Conservation (phyloP, 352 stramenopile genomes). For the Pythium apleroticum region DNA sequence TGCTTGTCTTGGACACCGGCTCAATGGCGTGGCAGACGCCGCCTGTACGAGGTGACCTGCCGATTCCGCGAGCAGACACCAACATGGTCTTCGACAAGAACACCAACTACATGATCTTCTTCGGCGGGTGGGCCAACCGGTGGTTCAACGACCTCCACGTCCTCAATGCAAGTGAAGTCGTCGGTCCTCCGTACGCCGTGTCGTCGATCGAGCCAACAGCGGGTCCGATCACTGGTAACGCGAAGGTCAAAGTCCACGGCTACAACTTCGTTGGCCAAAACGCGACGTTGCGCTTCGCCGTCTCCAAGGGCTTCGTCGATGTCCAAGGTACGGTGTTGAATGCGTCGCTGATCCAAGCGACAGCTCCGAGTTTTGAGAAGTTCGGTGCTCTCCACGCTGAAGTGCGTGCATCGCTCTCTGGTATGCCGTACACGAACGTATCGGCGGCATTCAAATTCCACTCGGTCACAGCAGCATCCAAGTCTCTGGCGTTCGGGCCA, state of each 20-base stretch:
- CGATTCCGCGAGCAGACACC: slow-evolving; percentile 90
- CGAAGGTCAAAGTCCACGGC: slow-evolving; percentile 87
- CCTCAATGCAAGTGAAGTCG: slow-evolving; percentile 93
- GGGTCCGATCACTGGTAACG: slow-evolving; percentile 93
- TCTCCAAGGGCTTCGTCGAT: slow-evolving; percentile 92
- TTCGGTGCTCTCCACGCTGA: slow-evolving; percentile 88
- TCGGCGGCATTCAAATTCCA: slow-evolving; percentile 90
- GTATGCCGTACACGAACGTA: slow-evolving; percentile 93
- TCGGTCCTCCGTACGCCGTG: slow-evolving; percentile 96
- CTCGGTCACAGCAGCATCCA: slow-evolving; percentile 89
- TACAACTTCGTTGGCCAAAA: slow-evolving; percentile 91
- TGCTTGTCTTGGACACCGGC: slow-evolving; percentile 92
- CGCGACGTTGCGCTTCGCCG: slow-evolving; percentile 91
- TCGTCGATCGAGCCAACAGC: slow-evolving; percentile 87
- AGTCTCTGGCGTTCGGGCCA: slow-evolving; percentile 94
- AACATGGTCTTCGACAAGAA: slow-evolving; percentile 92
- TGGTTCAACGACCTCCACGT: slow-evolving; percentile 94
- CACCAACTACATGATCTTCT: slow-evolving; percentile 92
- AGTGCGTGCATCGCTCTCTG: slow-evolving; percentile 89
- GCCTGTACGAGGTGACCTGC: slow-evolving; percentile 71
- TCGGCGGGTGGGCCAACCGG: slow-evolving; percentile 95
- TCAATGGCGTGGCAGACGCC: slow-evolving; percentile 73
- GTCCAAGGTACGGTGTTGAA: slow-evolving; percentile 86
- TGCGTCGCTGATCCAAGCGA: slow-evolving; percentile 86
- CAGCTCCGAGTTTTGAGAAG: slow-evolving; percentile 94